A percentile compares a stretch with the other conserved stretches of the same genome.
Evolutionary conservation across 768 basidiomycete genomes (phyloP).

Genomic region (Auricularia cornea): DNA sequence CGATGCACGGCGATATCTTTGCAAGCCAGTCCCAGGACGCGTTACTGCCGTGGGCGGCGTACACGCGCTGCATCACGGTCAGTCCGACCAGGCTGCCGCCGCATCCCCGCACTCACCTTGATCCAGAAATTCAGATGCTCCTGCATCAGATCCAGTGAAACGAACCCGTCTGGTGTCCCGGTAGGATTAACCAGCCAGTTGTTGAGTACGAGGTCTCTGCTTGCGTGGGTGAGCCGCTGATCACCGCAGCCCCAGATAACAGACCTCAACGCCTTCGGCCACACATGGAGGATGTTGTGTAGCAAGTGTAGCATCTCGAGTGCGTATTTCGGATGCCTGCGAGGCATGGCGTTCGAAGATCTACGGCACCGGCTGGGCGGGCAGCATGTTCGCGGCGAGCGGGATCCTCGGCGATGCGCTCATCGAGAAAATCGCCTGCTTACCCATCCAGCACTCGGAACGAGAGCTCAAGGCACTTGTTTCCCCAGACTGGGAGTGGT

Average conservation of each 20-base stretch:
- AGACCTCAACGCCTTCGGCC: conserved; percentile 19
- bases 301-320: conserved; percentile 22
- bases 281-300: conserved; percentile 20
- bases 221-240: conserved; percentile 1
- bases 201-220: conserved; percentile 18
- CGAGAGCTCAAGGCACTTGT: too few species aligned
- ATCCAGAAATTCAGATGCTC: conserved; percentile 28
- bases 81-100: background rate
- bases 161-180: conserved; percentile 14
- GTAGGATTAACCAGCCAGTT: conserved; percentile 28
- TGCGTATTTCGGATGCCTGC: background rate
- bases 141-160: conserved; percentile 26
- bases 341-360: too few species aligned
- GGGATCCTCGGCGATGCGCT: too few species aligned
- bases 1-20: conserved; percentile 12
- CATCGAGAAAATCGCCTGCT: too few species aligned
- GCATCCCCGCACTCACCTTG: conserved; percentile 19
- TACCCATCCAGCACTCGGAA: too few species aligned
- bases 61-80: conserved; percentile 14
- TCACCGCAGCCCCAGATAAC: too few species aligned
- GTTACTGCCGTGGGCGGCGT: conserved; percentile 25
- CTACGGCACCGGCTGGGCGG: too few species aligned
- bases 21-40: conserved; percentile 17
- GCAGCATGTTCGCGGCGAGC: too few species aligned
- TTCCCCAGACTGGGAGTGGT: too few species aligned